These are phyloP conservation scores for Cucurbita ficifolia DNA, from an alignment of 306 rosid genomes.

Conservation along the genomic window DNA sequence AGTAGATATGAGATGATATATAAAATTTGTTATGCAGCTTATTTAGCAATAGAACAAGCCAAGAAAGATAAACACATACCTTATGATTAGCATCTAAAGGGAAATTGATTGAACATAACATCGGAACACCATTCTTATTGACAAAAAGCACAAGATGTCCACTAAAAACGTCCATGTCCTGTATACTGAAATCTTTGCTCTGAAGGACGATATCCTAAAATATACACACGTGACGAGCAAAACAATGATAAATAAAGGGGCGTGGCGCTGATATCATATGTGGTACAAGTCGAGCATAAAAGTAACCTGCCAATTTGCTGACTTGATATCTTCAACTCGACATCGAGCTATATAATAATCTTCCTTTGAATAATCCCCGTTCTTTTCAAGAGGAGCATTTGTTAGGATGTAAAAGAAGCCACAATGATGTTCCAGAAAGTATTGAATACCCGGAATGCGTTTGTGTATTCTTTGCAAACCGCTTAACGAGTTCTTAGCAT, in stretches of 20 bases:
- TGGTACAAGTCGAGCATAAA: conserved; percentile 4
- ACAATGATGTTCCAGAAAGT: conserved; percentile 78
- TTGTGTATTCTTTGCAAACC: conserved; percentile 47
- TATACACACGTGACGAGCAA: conserved; percentile 1
- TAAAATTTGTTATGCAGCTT: background rate
- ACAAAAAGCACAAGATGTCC: conserved; percentile 76
- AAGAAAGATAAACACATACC: conserved; percentile 28
- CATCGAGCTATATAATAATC: conserved; percentile 63
- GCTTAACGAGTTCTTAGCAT: conserved; percentile 45
- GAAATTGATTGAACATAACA: conserved; percentile 55
- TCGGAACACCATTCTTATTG: conserved; percentile 47
- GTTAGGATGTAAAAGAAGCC: conserved; percentile 76
- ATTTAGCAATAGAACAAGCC: background rate
- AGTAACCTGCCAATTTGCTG: conserved; percentile 55
- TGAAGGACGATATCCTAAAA: conserved; percentile 61
- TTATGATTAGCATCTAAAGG: conserved; percentile 37
- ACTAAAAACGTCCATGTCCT: conserved; percentile 75
- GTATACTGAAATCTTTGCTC: conserved; percentile 35
- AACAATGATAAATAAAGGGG: background rate
- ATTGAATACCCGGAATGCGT: conserved; percentile 62
- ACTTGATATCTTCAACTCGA: conserved; percentile 40
- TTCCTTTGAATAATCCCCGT: conserved; percentile 33
- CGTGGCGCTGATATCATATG: background rate
- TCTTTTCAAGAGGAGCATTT: conserved; percentile 50
- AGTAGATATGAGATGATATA: conserved; percentile 12